Evolutionary conservation across 2,329 filamentous ascomycete species (phyloP), one percentile per base, ranked within the genome.

Genomic region (Chaetomium sp.): DNA sequence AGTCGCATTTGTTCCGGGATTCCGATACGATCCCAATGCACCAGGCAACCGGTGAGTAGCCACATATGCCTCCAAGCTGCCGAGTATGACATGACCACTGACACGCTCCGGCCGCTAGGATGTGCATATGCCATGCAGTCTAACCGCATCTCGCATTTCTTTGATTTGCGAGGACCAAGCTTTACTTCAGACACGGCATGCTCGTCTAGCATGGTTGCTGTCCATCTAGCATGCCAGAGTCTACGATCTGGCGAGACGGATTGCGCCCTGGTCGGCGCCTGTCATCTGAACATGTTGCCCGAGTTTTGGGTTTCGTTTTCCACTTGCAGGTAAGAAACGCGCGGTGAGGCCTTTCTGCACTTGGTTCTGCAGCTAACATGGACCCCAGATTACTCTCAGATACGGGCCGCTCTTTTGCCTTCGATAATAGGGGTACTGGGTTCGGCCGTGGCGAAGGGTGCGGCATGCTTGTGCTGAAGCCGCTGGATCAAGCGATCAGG

Each of bases 391-490:
- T 85, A 56, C 79, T 87, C 27, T 83, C 82, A 1, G 79, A 83
- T 33, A 79, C 80, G 0, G 83, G 83, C 1, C 77, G 80, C 45
- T 85, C 81, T 16, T 80, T 79, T 57, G 82, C 83, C 33, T 85
- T 81, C 68, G 84, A 85, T 68, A 73, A 74, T 21, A 75, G 77
- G 55, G 85, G 81, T 5, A 81, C 81, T 47, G 88, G 87, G 0
- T 90, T 87, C 68, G 85, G 82, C 0, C 81, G 87, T 10, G 87
- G 85, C 9, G 87, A 89, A 68, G 87, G 85, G 4, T 80, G 82
- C 23, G 84, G 78, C 7, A 78, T 82, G 57, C 69, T 89, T 3
- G 72, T 88, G 12, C 72, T 89, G 13, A 89, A 89, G 75, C 80
- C 79, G 0, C 77, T 88, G 0, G 78, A 81, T 38, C 78, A 83